Evolutionary conservation across 352 stramenopile species (phyloP), one percentile per base, ranked within the genome.

Genomic region (Aphanomyces astaci): DNA sequence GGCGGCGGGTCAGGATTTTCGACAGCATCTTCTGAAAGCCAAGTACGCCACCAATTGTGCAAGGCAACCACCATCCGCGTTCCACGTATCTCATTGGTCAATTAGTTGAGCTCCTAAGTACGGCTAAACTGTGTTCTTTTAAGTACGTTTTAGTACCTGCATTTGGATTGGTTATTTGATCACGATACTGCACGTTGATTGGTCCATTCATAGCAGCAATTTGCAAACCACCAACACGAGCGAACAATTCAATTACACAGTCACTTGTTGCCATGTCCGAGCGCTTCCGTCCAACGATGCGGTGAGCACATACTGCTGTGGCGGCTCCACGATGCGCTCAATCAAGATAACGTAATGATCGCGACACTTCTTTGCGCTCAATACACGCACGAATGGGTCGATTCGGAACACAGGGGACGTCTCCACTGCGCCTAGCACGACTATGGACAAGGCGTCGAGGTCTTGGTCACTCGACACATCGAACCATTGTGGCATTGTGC

Each of bases 41-140:
- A 36, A 59, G 51, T 25, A 59, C 51, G 51, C 51, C 51, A 59
- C 51, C 51, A 59, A 59, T 59, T 59, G 51, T 59, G 51, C 51
- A 59, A 36, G 51, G 22, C 51, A 59, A 59, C 30, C 45, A 53
- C 45, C 45, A 53, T 53, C 45, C 45, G 45, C 45, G 45, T 53
- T 25, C 45, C 9, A 24, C 45, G 45, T 19, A 5, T n/a, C 22
- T 39, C 51, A 59, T 59, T 59, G 51, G 51, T 28, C 51, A 19
- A 59, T 13, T 15, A 5, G 5, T 33, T 30, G 30, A 19, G 32
- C 51, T 7, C 5, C n/a, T 59, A 59, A 32, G 51, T 59, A 53
- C 45, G 9, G 17, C 9, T 46, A 46, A 17, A 46, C 39, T 24
- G 9, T 53, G 22, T 27, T 27, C 45, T 19, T 53, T 24, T 27